Evolutionary conservation across 176 grass and related monocot genomes (phyloP), one percentile per base, ranked within the genome.

Genomic region (Pontederia paniculata): DNA sequence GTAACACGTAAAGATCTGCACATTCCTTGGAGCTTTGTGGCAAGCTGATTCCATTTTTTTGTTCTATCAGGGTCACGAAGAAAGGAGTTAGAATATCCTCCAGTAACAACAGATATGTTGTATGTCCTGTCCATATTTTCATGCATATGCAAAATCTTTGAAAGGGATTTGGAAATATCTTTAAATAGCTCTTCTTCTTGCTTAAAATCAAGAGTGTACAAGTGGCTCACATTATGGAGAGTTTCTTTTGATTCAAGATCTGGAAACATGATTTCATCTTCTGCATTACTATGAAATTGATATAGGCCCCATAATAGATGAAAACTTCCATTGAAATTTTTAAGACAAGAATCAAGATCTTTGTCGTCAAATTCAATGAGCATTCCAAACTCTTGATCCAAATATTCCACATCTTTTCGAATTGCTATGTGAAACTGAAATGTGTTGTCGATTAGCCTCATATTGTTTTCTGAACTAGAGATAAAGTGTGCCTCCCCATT

Each of bases 351-450:
- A 54, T 95, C 84, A 52, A n/a, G n/a, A n/a, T n/a, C n/a, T n/a
- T n/a, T n/a, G n/a, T n/a, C n/a, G n/a, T 95, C 47, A 66, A 63
- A 77, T 20, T 84, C 81, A 52, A 95, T 69, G 46, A 95, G 84
- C n/a, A 77, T 95, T 63, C 65, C 81, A 58, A 81, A 95, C 77
- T 88, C 84, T 52, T 74, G 47, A 46, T 95, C 89, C 48, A 95
- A 72, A 73, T 74, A 95, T 37, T 95, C 84, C 62, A 95, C 44
- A 79, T 95, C 89, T 57, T 95, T 95, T 17, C 84, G 71, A 69
- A 95, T 88, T 71, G 89, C 89, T 68, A 82, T 88, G 69, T 95
- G 89, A 68, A 95, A 95, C 69, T 95, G 78, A 70, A 95, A 95
- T 76, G 88, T 88, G 28, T 85, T 72, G 68, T 95, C 89, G 62